Evolutionary conservation across 192 early-diverging fungal genomes (phyloP).

Genomic region (Coemansia sp.): DNA sequence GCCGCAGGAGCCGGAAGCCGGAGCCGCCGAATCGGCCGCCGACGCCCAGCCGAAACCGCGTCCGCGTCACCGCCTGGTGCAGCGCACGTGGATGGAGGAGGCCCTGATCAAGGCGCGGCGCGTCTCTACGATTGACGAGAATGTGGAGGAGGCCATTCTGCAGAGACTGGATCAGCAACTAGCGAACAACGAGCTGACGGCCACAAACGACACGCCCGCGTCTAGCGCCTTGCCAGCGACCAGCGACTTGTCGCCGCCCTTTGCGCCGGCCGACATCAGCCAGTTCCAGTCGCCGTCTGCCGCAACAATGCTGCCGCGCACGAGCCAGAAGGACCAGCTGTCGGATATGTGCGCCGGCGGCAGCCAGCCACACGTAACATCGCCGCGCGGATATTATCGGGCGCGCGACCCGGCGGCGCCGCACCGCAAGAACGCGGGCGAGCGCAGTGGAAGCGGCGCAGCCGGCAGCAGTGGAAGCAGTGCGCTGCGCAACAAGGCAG

Average conservation of each 20-base stretch:
- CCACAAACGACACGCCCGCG: not conserved
- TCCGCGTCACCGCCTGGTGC: slow-evolving; percentile 46
- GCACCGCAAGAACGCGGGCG: slow-evolving; percentile 29
- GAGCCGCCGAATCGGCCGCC: not conserved
- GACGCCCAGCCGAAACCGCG: slow-evolving; percentile 21
- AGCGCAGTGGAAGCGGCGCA: not conserved
- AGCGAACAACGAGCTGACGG: not conserved
- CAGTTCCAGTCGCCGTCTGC: slow-evolving; percentile 15
- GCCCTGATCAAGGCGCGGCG: slow-evolving; percentile 53
- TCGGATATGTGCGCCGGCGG: slow-evolving; percentile 12
- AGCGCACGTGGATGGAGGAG: slow-evolving; percentile 59
- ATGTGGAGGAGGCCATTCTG: slow-evolving; percentile 45
- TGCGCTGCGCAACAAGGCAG: not conserved
- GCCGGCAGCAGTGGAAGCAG: too few species aligned
- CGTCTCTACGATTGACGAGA: slow-evolving; percentile 53
- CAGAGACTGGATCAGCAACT: slow-evolving; percentile 32
- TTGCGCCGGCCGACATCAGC: slow-evolving; percentile 16
- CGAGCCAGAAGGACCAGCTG: slow-evolving; percentile 28
- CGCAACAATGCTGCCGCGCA: slow-evolving; percentile 8
- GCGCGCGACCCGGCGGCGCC: slow-evolving; percentile 55
- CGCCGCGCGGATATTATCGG: slow-evolving; percentile 47
- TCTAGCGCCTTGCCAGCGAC: not conserved
- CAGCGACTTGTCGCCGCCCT: slow-evolving; percentile 2
- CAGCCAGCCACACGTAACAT: slow-evolving; percentile 16
- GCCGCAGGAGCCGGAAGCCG: slow-evolving; percentile 11